These are phyloP conservation scores for Chrysoporthe cubensis DNA, from an alignment of 2,329 filamentous ascomycete species.

Conservation along the genomic window DNA sequence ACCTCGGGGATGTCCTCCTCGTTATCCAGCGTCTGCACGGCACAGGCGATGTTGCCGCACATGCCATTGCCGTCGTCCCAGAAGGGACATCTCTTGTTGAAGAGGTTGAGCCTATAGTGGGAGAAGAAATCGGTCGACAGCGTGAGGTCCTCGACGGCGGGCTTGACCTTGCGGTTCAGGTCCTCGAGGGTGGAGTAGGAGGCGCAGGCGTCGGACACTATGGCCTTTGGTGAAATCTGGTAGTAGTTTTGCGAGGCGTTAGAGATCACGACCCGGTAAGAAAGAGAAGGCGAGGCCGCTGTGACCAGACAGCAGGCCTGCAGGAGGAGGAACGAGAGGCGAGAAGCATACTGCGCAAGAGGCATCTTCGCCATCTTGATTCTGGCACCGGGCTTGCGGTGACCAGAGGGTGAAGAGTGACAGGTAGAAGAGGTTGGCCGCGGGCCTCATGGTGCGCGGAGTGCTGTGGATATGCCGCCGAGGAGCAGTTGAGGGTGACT, in stretches of 20 bases:
- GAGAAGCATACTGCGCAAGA: conserved; percentile 54
- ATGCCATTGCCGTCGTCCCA: conserved; percentile 93
- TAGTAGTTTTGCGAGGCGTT: conserved; percentile 38
- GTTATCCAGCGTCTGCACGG: conserved; percentile 92
- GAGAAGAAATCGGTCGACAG: conserved; percentile 95
- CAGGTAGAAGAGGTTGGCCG: conserved; percentile 59
- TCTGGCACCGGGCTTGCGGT: conserved; percentile 50
- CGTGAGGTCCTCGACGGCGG: conserved; percentile 79
- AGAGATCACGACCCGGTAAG: conserved; percentile 41
- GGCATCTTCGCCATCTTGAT: conserved; percentile 45
- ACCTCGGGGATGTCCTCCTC: conserved; percentile 91
- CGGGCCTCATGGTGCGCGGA: conserved; percentile 52
- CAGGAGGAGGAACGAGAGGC: conserved; percentile 30
- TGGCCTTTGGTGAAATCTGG: conserved; percentile 85
- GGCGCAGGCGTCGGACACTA: conserved; percentile 91
- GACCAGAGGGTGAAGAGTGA: conserved; percentile 61
- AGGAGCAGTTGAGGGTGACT: not conserved
- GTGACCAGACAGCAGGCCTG: conserved; percentile 32
- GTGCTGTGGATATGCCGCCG: conserved; percentile 17
- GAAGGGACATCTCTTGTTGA: conserved; percentile 92
- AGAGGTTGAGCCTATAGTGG: conserved; percentile 94
- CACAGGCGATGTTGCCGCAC: conserved; percentile 96
- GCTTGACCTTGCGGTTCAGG: conserved; percentile 77
- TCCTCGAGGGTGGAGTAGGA: conserved; percentile 89
- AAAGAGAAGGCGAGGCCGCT: conserved; percentile 29